phyloP scores from a whole-genome alignment of 176 grass and related monocot species.

The Cymbopogon citratus region DNA sequence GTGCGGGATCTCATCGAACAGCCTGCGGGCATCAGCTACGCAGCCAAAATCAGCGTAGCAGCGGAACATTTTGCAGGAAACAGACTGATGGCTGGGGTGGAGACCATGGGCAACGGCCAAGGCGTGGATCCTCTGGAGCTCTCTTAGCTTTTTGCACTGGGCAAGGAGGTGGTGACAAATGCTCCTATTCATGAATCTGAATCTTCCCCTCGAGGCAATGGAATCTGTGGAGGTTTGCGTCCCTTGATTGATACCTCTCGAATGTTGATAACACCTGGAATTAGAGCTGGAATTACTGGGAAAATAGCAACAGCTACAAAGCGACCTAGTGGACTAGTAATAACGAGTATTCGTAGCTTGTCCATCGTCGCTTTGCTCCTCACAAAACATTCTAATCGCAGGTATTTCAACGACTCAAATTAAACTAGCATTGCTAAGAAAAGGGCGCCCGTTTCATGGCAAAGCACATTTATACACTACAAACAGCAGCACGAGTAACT shows the following conservation, averaged over 20 bases:
- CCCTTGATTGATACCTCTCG: not conserved
- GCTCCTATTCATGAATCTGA: conserved; percentile 43
- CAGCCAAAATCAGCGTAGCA: conserved; percentile 33
- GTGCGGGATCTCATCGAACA: conserved; percentile 49
- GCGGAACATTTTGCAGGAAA: conserved; percentile 58
- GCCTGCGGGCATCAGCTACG: not conserved
- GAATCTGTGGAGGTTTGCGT: not conserved
- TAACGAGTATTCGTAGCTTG: not conserved
- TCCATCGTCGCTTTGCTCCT: not conserved
- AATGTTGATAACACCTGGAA: conserved; percentile 29
- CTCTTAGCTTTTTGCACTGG: conserved; percentile 35
- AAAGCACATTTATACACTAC: not conserved
- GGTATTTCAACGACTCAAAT: not conserved
- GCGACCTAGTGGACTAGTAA: not conserved
- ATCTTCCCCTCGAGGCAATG: not conserved
- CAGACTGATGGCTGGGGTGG: conserved; percentile 36
- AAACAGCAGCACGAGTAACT: not conserved
- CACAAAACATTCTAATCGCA: not conserved
- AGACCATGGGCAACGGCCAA: conserved; percentile 25
- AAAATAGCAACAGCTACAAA: not conserved
- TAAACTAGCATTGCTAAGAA: not conserved
- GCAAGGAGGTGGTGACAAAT: conserved; percentile 33
- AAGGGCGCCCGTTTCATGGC: not conserved
- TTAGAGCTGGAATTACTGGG: conserved; percentile 28
- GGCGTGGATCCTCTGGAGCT: conserved; percentile 47